Base-by-base conservation (phyloP, 306 rosid species). In the Mimosa pudica region DNA sequence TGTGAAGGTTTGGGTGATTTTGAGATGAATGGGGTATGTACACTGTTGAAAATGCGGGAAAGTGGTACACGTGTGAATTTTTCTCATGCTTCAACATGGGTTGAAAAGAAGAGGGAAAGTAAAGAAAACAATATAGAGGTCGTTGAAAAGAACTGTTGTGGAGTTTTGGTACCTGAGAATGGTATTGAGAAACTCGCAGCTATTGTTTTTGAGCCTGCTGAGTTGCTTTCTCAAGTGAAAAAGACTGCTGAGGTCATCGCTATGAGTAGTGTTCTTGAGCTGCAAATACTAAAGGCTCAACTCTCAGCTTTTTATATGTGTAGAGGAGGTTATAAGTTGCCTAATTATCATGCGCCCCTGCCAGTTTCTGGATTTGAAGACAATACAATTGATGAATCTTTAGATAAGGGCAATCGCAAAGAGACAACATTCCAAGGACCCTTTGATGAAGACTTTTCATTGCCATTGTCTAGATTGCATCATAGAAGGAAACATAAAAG, bases 401-500 rank as follows among this genome's bases (percentile, higher is more conserved):
- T 60, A 10, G 79, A 58, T 57, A 72, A 9, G 11, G 74, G 69
- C 46, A 55, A 61, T 32, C 4, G 65, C 55, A 71, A 73, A 20
- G 66, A 36, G 41, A 73, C 81, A 47, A 93, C 82, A 2, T 54
- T 16, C 38, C 92, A 85, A 38, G 93, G 95, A 79, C 93, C 93
- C 38, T 67, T 71, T 76, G 92, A 87, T 57, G 92, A 89, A 41
- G 89, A 87, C 41, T 79, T 87, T 79, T 79, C 86, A 66, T 65
- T 78, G 58, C 87, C 89, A 1, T 4, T 77, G 55, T 14, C 68
- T 69, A 72, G 80, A 80, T 70, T 63, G 2, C 70, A 63, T 81
- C 89, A 70, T 24, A 76, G 84, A 71, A 91, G 97, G 84, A 93
- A 93, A 84, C 90, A 89, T 87, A 91, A 89, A 83, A 90, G 87